Conservation (phyloP, 352 stramenopile species). For the Blastocystis sp. region DNA sequence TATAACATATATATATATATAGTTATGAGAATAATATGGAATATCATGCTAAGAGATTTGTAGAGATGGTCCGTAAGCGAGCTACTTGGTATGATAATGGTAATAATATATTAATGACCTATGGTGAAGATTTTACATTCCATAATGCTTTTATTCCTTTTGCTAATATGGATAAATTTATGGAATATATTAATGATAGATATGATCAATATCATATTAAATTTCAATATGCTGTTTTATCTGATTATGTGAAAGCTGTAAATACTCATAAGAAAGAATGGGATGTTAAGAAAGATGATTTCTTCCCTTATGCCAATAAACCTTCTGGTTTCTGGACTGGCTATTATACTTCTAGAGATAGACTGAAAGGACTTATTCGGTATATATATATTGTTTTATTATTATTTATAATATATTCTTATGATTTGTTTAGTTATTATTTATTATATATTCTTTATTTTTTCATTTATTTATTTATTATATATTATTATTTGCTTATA, state of each 20-base stretch:
- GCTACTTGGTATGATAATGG: constrained; percentile 39
- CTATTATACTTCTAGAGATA: constrained; percentile 74
- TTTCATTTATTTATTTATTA: too few relatives aligned
- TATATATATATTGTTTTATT: too few relatives aligned
- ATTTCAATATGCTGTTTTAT: constrained; percentile 80
- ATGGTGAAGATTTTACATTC: constrained; percentile 79
- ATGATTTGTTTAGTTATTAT: too few relatives aligned
- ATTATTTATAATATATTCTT: too few relatives aligned
- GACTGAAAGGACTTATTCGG: constrained; percentile 69
- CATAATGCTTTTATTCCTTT: constrained; percentile 65
- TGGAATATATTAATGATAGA: constrained; percentile 74
- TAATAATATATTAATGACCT: constrained; percentile 63
- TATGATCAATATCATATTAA: constrained; percentile 56
- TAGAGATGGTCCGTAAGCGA: constrained; percentile 29
- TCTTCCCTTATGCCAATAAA: constrained; percentile 76
- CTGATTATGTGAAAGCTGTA: constrained; percentile 78
- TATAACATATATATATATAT: too few relatives aligned
- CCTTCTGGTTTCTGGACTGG: constrained; percentile 76
- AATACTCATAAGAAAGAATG: constrained; percentile 52
- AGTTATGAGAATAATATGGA: constrained; percentile 52
- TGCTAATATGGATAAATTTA: constrained; percentile 83
- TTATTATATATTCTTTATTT: too few relatives aligned
- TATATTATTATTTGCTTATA: too few relatives aligned
- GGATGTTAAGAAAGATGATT: constrained; percentile 74
- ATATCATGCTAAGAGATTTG: constrained; percentile 28